Evolutionary conservation across 768 basidiomycete species (phyloP).

Genomic region (Pleurotus ostreatus): DNA sequence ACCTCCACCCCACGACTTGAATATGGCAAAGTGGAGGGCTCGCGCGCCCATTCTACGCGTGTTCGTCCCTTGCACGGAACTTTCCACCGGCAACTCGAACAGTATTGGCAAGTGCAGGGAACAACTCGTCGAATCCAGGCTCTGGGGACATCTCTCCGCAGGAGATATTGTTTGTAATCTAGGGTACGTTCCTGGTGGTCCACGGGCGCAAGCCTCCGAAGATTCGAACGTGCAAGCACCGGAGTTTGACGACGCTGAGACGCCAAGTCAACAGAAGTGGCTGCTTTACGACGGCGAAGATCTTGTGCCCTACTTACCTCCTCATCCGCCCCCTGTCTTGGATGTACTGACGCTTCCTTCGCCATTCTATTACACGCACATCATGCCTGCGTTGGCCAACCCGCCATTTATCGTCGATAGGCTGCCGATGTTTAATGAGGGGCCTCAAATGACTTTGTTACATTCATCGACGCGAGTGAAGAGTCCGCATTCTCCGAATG

Average conservation of each 20-base stretch:
- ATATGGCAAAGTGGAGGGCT: constrained; percentile 50
- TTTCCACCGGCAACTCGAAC: constrained; percentile 34
- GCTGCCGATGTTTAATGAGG: constrained; percentile 32
- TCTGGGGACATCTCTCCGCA: constrained; percentile 73
- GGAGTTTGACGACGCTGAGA: constrained; percentile 9
- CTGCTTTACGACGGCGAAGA: constrained; percentile 66
- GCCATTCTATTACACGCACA: constrained; percentile 73
- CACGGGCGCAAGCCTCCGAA: constrained; percentile 24
- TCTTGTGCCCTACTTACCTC: constrained; percentile 60
- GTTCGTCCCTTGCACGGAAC: constrained; percentile 64
- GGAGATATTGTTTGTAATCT: constrained; percentile 82
- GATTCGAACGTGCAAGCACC: constrained; percentile 19
- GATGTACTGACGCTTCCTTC: constrained; percentile 65
- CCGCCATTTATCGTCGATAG: constrained; percentile 30
- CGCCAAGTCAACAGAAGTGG: constrained; percentile 42
- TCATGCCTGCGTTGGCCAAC: constrained; percentile 40
- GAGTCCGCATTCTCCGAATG: constrained; percentile 59
- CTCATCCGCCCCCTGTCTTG: constrained; percentile 47
- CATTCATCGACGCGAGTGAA: constrained; percentile 41
- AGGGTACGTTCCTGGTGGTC: constrained; percentile 59
- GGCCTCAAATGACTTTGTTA: constrained; percentile 47
- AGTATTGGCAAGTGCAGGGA: constrained; percentile 59
- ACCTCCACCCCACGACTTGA: constrained; percentile 57
- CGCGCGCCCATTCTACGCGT: constrained; percentile 74
- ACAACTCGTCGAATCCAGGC: constrained; percentile 60